A percentile compares a stretch with the other conserved stretches of the same genome.
Conservation (phyloP, 352 stramenopile genomes). For the Bremia lactucae region DNA sequence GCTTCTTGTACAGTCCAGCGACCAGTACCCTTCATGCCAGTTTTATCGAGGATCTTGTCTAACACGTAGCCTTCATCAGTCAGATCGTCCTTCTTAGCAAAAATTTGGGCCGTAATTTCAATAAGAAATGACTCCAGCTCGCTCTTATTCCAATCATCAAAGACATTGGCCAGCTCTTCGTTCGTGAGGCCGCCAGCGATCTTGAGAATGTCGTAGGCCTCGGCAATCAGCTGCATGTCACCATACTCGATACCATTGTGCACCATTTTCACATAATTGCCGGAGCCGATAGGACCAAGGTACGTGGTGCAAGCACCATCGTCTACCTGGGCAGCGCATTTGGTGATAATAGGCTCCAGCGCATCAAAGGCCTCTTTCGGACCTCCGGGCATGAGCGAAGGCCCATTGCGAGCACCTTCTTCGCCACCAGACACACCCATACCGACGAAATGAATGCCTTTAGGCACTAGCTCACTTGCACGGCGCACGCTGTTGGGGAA, state of each 20-base stretch:
- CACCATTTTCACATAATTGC: conserved; percentile 99
- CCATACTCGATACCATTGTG: conserved; percentile 99
- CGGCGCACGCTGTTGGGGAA: conserved; percentile 95
- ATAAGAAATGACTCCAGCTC: conserved; percentile 97
- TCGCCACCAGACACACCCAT: conserved; percentile 99
- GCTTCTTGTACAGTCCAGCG: conserved; percentile 93
- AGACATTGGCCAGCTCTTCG: conserved; percentile 87
- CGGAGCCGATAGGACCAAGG: conserved; percentile 90
- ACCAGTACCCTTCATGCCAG: conserved; percentile 98
- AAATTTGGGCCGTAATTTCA: conserved; percentile 97
- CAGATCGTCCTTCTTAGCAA: conserved; percentile 95
- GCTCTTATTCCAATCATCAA: conserved; percentile 95
- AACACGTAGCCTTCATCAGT: conserved; percentile 78
- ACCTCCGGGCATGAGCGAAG: conserved; percentile 97
- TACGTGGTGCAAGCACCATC: conserved; percentile 95
- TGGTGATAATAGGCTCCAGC: conserved; percentile 94
- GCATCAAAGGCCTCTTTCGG: conserved; percentile 93
- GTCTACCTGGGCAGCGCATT: conserved; percentile 93
- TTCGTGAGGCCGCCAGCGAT: conserved; percentile 85
- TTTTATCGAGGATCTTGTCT: conserved; percentile 98
- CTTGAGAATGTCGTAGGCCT: conserved; percentile 97
- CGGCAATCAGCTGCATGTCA: conserved; percentile 98
- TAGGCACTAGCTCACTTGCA: conserved; percentile 85
- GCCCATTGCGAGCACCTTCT: conserved; percentile 95
- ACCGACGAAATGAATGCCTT: conserved; percentile 95